Base-by-base conservation (phyloP, 176 grass and related monocot species). In the Puccinellia tenuiflora region DNA sequence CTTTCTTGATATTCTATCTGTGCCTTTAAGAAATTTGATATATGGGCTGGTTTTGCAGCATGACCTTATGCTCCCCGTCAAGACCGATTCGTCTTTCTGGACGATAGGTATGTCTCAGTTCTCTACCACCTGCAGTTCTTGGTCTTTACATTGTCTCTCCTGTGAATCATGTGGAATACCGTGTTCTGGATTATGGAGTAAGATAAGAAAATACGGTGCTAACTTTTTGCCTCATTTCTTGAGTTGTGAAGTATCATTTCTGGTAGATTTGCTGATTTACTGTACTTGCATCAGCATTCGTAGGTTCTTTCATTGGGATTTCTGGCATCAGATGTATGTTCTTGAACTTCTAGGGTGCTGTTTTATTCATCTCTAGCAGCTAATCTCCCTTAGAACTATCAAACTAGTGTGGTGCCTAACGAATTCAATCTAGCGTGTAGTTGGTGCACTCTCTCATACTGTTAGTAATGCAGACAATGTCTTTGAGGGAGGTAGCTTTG, bases 31-130 rank as follows among this genome's bases (percentile, higher is more conserved):
- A 22, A 29, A 46, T 83, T 66, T 85, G 0, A 48, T 77, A n/a
- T 57, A 11, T 54, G 6, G 22, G 3, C 68, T 24, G 43, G 25
- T 57, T 85, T 87, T 85, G 79, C 85, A 99, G 91, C 91, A 96
- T 55, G 85, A 94, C 66, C 89, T 99, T 66, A 82, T 81, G 53
- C 85, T 42, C 66, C 91, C 89, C 0, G 93, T 99, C 73, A 99
- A 99, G 96, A 96, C 91, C 0, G 96, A 99, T 86, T 96, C 89
- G 2, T 96, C 93, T n/a, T 99, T 96, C 84, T 94, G 96, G 96
- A 96, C 93, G 9, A 87, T 98, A 39, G 96, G 96, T 98, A 86
- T 62, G 77, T 15, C 60, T 54, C 4, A 12, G 25, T 52, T 69
- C 34, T 51, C 9, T 64, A 25, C 1, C 52, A 34, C 4, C 53